Evolutionary conservation across 2,329 filamentous ascomycete species (phyloP).

Genomic region (Phyllosticta paracitricarpa): DNA sequence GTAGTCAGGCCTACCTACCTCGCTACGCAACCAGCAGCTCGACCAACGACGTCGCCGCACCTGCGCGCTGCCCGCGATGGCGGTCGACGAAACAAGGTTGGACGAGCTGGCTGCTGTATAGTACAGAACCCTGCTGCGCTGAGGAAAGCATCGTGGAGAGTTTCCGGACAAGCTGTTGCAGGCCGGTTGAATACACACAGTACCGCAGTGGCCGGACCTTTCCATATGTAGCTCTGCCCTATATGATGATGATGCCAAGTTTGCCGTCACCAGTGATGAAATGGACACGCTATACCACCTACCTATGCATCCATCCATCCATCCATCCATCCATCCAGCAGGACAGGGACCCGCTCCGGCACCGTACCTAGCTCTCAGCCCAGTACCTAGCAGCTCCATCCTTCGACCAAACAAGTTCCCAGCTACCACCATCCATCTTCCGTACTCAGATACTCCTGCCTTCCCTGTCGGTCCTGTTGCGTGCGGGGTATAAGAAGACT

Average conservation of each 20-base stretch:
- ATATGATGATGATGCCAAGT: neutral
- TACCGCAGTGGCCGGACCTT: neutral
- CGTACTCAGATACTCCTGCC: neutral
- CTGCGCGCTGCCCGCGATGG: too few species aligned
- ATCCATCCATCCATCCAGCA: too few species aligned
- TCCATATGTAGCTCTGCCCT: neutral
- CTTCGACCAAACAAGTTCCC: neutral
- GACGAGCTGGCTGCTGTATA: neutral
- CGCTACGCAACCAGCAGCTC: neutral
- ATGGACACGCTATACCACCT: neutral
- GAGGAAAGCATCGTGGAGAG: neutral
- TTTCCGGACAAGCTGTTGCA: neutral
- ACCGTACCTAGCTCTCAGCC: neutral
- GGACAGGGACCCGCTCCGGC: neutral
- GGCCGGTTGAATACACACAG: neutral
- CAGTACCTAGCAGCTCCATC: neutral
- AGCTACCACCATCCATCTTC: too few species aligned
- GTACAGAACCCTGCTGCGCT: neutral
- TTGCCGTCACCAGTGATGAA: neutral
- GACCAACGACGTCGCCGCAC: neutral
- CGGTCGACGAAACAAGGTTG: neutral
- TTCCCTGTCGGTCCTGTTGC: neutral
- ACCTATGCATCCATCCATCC: too few species aligned
- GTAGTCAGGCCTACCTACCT: neutral
- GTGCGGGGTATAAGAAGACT: neutral